Percentiles rank a stretch among this genome's conserved stretches.
phyloP scores from a whole-genome alignment of 108 stramenopile genomes.

The Skeletonema tropicum region DNA sequence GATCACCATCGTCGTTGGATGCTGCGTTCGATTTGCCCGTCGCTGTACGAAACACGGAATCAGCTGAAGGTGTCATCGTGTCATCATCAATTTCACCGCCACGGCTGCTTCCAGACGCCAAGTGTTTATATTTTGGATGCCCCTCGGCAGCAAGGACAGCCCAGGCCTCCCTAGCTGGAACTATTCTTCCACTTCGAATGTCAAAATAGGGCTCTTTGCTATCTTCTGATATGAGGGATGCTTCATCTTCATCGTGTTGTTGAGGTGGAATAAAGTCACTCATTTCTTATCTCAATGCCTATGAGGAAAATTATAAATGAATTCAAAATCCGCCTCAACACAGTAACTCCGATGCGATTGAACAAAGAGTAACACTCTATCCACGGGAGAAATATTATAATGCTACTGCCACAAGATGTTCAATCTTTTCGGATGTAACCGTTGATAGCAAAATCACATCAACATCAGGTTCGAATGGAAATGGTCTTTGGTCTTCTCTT shows the following conservation, averaged over 20 bases:
- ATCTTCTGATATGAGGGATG: slow-evolving; percentile 18
- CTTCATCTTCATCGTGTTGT: slow-evolving; percentile 11
- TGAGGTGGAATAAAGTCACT: slow-evolving; percentile 1
- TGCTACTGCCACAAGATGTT: no score
- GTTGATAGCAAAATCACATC: no score
- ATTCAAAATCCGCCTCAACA: background rate
- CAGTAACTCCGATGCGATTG: no score
- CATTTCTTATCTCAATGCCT: background rate
- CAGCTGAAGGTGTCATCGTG: background rate
- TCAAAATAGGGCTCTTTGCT: slow-evolving; percentile 41
- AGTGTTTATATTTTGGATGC: slow-evolving; percentile 17
- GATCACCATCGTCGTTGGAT: background rate
- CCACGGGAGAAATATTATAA: no score
- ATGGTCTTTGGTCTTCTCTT: no score
- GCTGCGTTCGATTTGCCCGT: background rate
- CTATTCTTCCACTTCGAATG: slow-evolving; percentile 22
- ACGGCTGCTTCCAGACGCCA: background rate
- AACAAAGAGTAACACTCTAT: no score
- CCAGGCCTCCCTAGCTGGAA: slow-evolving; percentile 30
- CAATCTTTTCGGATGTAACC: no score
- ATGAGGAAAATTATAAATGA: no score
- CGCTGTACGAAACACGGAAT: slow-evolving; percentile 13
- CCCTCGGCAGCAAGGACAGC: slow-evolving; percentile 20
- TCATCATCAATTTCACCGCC: background rate
- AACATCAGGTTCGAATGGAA: no score